Evolutionary conservation across 768 basidiomycete species (phyloP).

Genomic region (Ramaria rubella): DNA sequence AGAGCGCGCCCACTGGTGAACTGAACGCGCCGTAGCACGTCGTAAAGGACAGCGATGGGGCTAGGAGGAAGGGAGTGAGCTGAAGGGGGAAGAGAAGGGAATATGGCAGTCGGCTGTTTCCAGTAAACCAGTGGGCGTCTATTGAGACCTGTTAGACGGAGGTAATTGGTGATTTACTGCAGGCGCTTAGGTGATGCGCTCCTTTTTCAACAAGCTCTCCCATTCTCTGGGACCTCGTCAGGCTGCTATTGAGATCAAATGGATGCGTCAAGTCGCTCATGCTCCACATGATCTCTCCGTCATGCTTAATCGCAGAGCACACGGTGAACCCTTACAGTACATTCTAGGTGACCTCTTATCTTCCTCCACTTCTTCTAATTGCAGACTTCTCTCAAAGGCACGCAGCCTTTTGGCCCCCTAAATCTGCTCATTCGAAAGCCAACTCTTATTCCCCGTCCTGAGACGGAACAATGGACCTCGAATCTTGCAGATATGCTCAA

Average conservation of each 20-base stretch:
- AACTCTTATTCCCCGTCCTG: conserved; percentile 88
- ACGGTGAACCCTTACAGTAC: conserved; percentile 83
- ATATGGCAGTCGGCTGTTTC: conserved; percentile 2
- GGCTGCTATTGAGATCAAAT: conserved; percentile 40
- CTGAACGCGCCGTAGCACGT: neutral
- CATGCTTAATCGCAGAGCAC: conserved; percentile 53
- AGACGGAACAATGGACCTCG: conserved; percentile 82
- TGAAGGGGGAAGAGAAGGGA: neutral
- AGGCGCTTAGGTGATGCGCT: neutral
- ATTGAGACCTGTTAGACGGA: conserved; percentile 5
- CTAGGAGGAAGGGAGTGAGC: neutral
- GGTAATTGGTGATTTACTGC: conserved; percentile 2
- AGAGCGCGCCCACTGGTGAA: neutral
- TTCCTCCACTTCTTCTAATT: neutral
- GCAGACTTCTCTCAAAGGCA: conserved; percentile 38
- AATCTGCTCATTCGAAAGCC: conserved; percentile 68
- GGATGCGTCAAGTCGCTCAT: conserved; percentile 37
- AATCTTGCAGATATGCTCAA: conserved; percentile 46
- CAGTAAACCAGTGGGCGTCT: conserved; percentile 3
- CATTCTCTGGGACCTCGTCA: conserved; percentile 27
- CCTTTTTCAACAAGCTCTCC: conserved; percentile 19
- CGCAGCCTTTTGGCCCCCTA: conserved; percentile 83
- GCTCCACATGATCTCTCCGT: conserved; percentile 11
- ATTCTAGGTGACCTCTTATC: conserved; percentile 59
- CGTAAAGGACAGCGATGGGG: neutral